Conservation (phyloP, 2,329 filamentous ascomycete genomes). For the Graphilbum ipis-grandicollis region DNA sequence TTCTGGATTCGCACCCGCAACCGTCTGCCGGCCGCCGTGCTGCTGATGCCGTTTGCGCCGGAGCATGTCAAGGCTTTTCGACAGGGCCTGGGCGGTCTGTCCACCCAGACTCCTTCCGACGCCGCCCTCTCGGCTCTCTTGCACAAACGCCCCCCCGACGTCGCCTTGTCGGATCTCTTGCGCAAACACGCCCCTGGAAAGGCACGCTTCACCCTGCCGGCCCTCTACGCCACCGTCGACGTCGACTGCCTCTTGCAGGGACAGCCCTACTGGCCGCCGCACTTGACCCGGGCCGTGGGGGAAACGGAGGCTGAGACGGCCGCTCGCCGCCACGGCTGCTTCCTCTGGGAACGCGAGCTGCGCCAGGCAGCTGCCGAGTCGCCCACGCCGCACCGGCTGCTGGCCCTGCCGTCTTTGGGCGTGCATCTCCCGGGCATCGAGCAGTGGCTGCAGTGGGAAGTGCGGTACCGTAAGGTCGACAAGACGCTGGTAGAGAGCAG, state of each 20-base stretch:
- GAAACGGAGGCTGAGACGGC: no score
- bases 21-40: conserved; percentile 22
- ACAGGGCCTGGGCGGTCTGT: conserved; percentile 17
- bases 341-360: conserved; percentile 5
- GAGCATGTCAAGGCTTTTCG: conserved; percentile 30
- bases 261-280: conserved; percentile 6
- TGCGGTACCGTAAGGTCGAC: conserved; percentile 33
- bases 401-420: conserved; percentile 36
- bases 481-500: conserved; percentile 15
- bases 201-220: conserved; percentile 36
- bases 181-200: conserved; percentile 35
- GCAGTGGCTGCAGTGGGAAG: conserved; percentile 30
- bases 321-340: neutral
- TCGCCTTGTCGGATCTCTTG: conserved; percentile 16
- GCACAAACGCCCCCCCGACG: conserved; percentile 17
- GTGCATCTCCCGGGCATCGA: conserved; percentile 27
- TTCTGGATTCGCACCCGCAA: conserved; percentile 39
- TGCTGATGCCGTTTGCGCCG: conserved; percentile 26
- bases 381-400: conserved; percentile 22
- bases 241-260: conserved; percentile 11
- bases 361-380: neutral
- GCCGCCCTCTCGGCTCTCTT: conserved; percentile 16
- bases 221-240: conserved; percentile 28
- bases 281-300: no score
- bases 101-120: no score